Evolutionary conservation across 2,329 filamentous ascomycete species (phyloP).

Genomic region (Neocatenulostroma microsporum): DNA sequence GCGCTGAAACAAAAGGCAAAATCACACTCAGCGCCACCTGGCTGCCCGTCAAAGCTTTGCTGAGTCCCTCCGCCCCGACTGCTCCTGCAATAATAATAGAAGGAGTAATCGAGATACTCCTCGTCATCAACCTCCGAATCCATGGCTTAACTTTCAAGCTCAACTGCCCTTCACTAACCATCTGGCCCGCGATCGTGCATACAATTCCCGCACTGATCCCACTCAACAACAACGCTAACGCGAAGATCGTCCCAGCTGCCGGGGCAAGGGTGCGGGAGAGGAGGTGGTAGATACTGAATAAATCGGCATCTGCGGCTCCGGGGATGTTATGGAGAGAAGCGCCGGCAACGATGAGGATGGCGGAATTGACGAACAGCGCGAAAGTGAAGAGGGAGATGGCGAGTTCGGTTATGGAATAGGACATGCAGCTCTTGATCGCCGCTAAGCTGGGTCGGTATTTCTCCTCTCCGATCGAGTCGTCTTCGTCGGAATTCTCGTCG

Average conservation of each 20-base stretch:
- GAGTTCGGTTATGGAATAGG: constrained; percentile 35
- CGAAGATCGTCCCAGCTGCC: constrained; percentile 75
- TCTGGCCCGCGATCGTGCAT: constrained; percentile 83
- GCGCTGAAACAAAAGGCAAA: constrained; percentile 73
- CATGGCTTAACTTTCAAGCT: constrained; percentile 68
- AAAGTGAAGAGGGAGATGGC: constrained; percentile 35
- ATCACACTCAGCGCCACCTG: constrained; percentile 75
- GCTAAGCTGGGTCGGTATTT: constrained; percentile 33
- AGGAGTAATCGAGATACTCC: constrained; percentile 72
- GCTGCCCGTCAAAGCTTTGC: constrained; percentile 62
- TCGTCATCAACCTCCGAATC: constrained; percentile 68
- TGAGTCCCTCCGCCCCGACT: constrained; percentile 63
- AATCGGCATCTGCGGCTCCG: constrained; percentile 59
- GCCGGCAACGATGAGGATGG: constrained; percentile 51
- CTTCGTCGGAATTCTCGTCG: constrained; percentile 4
- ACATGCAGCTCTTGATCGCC: constrained; percentile 34
- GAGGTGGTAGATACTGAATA: constrained; percentile 74
- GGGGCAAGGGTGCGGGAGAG: constrained; percentile 62
- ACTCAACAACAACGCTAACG: constrained; percentile 69
- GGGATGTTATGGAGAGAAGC: constrained; percentile 59
- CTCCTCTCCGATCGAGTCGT: constrained; percentile 18
- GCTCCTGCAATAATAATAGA: constrained; percentile 76
- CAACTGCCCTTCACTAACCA: constrained; percentile 77
- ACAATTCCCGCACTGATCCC: constrained; percentile 77
- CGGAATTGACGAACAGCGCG: constrained; percentile 37